These are phyloP conservation scores for Allium cepa DNA, from an alignment of 106 monocot species.

Conservation along the genomic window DNA sequence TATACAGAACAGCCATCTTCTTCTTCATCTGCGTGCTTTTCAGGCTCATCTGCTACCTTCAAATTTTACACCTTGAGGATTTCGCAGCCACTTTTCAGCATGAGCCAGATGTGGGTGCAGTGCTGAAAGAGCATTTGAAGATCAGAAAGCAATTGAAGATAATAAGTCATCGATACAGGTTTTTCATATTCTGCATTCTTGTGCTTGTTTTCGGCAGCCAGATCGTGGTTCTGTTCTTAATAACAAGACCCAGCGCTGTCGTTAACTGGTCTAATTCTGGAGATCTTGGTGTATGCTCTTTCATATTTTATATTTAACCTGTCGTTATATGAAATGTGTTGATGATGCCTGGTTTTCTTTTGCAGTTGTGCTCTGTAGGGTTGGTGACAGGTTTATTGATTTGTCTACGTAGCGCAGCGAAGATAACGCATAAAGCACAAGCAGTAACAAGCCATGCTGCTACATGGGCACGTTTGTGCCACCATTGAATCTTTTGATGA, in stretches of 20 bases:
- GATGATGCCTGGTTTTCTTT: too few relatives aligned
- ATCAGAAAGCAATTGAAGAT: constrained; percentile 51
- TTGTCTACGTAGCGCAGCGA: constrained; percentile 77
- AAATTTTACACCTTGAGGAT: constrained; percentile 69
- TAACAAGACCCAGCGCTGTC: constrained; percentile 42
- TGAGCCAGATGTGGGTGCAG: constrained; percentile 33
- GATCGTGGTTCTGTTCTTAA: constrained; percentile 54
- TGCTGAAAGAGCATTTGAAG: constrained; percentile 53
- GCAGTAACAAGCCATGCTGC: too few relatives aligned
- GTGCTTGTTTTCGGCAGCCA: constrained; percentile 61
- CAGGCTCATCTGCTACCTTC: constrained; percentile 66
- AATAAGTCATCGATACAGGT: constrained; percentile 76
- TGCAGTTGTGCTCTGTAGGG: too few relatives aligned
- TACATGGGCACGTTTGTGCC: too few relatives aligned
- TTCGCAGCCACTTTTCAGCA: constrained; percentile 46
- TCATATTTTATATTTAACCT: too few relatives aligned
- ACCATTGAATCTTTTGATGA: too few relatives aligned
- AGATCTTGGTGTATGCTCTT: constrained; percentile 86
- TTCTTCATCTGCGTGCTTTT: constrained; percentile 85
- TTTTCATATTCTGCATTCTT: constrained; percentile 50
- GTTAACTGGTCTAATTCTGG: constrained; percentile 63
- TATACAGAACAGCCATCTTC: constrained; percentile 64
- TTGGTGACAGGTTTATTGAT: constrained; percentile 71
- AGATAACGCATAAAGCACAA: constrained; percentile 98
- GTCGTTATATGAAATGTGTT: too few relatives aligned